Percentiles rank a stretch among this genome's conserved stretches.
Conservation (phyloP, 148 eudicot genomes). For the Amaranthus palmeri region DNA sequence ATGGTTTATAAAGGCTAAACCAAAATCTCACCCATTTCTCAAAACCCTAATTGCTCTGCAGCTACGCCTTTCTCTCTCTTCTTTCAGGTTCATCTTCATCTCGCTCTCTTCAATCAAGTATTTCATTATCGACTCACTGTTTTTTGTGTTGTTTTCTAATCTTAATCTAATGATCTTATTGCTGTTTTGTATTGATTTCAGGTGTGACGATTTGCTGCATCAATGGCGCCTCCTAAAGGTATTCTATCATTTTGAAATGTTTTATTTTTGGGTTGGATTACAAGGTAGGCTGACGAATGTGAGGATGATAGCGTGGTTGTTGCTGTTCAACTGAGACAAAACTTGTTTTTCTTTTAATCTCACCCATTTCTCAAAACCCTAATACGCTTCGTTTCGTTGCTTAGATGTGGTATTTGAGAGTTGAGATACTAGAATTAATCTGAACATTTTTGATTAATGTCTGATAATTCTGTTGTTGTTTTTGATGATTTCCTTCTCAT, state of each 20-base stretch:
- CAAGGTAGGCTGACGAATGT: too few relatives aligned
- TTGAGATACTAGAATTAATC: too few relatives aligned
- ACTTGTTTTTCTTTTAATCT: too few relatives aligned
- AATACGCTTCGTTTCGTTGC: too few relatives aligned
- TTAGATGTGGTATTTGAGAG: too few relatives aligned
- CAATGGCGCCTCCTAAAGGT: conserved; percentile 36
- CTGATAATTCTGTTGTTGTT: too few relatives aligned
- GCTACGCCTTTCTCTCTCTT: neutral
- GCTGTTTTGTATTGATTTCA: neutral
- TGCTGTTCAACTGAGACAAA: too few relatives aligned
- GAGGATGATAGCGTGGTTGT: too few relatives aligned
- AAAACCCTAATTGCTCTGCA: conserved; percentile 19
- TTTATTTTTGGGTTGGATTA: neutral
- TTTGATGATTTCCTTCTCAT: too few relatives aligned
- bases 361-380: too few relatives aligned
- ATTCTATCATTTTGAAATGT: neutral
- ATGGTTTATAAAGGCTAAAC: too few relatives aligned
- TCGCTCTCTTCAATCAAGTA: neutral
- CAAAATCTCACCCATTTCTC: neutral
- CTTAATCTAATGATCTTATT: neutral
- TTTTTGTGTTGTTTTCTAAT: neutral
- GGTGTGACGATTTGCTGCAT: neutral
- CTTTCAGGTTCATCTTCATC: conserved; percentile 9
- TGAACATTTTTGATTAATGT: too few relatives aligned
- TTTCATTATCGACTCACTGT: neutral